Conservation (phyloP, 2,329 filamentous ascomycete species). For the Aspergillus pseudotamarii region DNA sequence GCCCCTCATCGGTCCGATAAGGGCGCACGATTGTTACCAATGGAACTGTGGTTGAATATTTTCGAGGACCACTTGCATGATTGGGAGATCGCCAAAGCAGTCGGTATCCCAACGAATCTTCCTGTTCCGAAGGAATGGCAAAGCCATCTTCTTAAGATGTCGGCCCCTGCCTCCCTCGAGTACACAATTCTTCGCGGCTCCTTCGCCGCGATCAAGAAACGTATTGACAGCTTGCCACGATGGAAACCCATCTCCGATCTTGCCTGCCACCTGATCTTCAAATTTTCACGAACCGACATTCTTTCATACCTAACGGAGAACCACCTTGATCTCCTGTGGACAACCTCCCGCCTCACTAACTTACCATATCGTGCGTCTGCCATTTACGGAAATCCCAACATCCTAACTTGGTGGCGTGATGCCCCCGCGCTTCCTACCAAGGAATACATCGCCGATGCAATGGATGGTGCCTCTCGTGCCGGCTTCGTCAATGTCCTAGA, state of each 20-base stretch:
- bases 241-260: conserved; percentile 76
- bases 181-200: conserved; percentile 78
- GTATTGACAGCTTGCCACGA: conserved; percentile 69
- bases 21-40: conserved; percentile 59
- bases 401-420: conserved; percentile 89
- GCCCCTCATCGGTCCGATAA: conserved; percentile 25
- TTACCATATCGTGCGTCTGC: conserved; percentile 86
- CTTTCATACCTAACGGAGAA: conserved; percentile 71
- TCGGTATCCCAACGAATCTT: conserved; percentile 79
- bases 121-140: conserved; percentile 74
- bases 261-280: conserved; percentile 85
- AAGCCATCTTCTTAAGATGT: conserved; percentile 63
- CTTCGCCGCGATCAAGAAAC: conserved; percentile 70
- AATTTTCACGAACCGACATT: conserved; percentile 80
- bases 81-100: conserved; percentile 84
- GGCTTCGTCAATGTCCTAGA: conserved; percentile 85
- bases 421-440: conserved; percentile 81
- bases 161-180: conserved; percentile 75
- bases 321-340: conserved; percentile 77
- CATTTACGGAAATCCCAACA: conserved; percentile 79
- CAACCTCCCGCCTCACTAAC: conserved; percentile 78
- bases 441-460: conserved; percentile 80
- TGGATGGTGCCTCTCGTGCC: conserved; percentile 84
- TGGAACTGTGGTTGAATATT: conserved; percentile 87
- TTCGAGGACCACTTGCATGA: conserved; percentile 77